A percentile compares a stretch with the other conserved stretches of the same genome.
Evolutionary conservation across 176 grass and related monocot genomes (phyloP).

Genomic region (Puya raimondii): DNA sequence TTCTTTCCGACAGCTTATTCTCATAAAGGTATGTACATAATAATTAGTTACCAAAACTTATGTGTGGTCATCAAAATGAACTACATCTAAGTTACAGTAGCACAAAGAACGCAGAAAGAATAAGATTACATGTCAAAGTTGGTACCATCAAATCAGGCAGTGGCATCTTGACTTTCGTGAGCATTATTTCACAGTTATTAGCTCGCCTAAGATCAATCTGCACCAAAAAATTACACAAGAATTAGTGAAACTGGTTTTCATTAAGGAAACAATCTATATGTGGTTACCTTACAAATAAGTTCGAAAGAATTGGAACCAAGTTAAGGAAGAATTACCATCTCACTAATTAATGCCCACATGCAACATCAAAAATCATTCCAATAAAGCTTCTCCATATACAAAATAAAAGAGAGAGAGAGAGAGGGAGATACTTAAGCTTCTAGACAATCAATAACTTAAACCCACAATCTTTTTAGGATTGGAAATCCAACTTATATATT

Average conservation of each 20-base stretch:
- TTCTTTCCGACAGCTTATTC: no score
- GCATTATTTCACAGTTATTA: conserved; percentile 98
- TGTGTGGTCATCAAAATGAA: not conserved
- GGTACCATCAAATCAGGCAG: conserved; percentile 83
- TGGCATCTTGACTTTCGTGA: conserved; percentile 87
- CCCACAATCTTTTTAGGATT: no score
- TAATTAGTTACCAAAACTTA: no score
- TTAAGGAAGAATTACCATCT: not conserved
- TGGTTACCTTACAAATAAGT: not conserved
- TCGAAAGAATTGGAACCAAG: not conserved
- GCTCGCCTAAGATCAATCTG: conserved; percentile 89
- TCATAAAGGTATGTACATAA: no score
- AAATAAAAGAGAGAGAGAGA: no score
- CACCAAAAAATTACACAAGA: conserved; percentile 20
- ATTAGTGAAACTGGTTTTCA: not conserved
- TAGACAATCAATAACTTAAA: no score
- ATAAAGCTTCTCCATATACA: no score
- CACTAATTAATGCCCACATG: not conserved
- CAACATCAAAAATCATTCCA: no score
- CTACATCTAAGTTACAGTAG: not conserved
- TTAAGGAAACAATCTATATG: not conserved
- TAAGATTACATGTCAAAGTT: not conserved
- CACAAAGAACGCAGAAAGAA: no score
- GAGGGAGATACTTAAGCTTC: no score
- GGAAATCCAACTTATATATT: no score